Percentiles rank a stretch among this genome's conserved stretches.
Conservation (phyloP, 306 rosid genomes). For the Cicer pinnatifidum region DNA sequence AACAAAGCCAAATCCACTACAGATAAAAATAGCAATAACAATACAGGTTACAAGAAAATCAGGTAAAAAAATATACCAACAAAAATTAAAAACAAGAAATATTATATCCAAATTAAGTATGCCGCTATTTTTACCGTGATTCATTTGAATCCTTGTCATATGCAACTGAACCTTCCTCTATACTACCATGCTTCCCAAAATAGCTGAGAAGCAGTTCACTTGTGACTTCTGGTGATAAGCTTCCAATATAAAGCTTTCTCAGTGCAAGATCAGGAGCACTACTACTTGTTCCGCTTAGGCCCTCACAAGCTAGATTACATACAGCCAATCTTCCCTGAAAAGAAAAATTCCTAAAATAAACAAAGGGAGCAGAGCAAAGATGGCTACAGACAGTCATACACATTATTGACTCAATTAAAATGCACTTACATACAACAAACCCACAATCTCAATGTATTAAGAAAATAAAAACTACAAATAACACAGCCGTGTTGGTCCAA, state of each 20-base stretch:
- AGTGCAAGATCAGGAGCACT: constrained; percentile 61
- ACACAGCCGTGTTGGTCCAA: not conserved
- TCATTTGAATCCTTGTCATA: constrained; percentile 78
- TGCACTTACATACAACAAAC: not conserved
- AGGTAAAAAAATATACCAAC: not conserved
- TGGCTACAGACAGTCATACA: constrained; percentile 14
- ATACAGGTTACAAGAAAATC: constrained; percentile 16
- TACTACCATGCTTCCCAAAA: constrained; percentile 69
- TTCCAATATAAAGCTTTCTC: constrained; percentile 84
- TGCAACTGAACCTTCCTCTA: constrained; percentile 89
- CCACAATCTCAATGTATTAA: constrained; percentile 11
- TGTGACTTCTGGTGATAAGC: constrained; percentile 74
- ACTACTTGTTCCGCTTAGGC: constrained; percentile 63
- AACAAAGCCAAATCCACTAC: constrained; percentile 83
- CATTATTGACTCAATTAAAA: not conserved
- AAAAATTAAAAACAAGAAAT: constrained; percentile 8
- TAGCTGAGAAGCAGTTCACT: constrained; percentile 67
- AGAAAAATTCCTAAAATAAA: constrained; percentile 23
- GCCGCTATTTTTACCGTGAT: constrained; percentile 57
- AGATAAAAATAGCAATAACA: constrained; percentile 32
- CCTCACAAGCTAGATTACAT: constrained; percentile 77
- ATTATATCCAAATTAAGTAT: constrained; percentile 16
- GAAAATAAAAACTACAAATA: constrained; percentile 13
- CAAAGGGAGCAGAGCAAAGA: constrained; percentile 16
- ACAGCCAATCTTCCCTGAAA: constrained; percentile 74